Percentiles rank a stretch among this genome's conserved stretches.
Conservation (phyloP, 2,329 filamentous ascomycete species). For the Ploettnerulaceae sp. region DNA sequence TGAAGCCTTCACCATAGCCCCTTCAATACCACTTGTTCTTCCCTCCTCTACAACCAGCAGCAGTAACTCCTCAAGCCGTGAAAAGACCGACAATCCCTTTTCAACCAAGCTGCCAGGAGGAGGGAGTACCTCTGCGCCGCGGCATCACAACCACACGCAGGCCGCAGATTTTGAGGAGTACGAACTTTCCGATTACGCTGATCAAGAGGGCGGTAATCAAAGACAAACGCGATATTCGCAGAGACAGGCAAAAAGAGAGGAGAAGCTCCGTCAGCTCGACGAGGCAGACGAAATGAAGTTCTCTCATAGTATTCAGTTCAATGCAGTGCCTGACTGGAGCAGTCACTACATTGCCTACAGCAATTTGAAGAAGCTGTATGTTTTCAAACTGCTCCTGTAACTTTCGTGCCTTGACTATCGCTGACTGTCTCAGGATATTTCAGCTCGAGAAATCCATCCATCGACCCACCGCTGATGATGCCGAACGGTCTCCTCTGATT, state of each 20-base stretch:
- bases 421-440: constrained; percentile 90
- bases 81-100: constrained; percentile 12
- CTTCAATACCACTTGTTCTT: constrained; percentile 11
- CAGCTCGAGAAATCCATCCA: constrained; percentile 82
- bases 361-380: constrained; percentile 96
- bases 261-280: constrained; percentile 67
- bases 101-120: constrained; percentile 25
- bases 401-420: background rate
- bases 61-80: constrained; percentile 2
- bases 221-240: constrained; percentile 8
- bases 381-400: constrained; percentile 18
- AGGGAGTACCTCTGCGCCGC: constrained; percentile 17
- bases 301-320: constrained; percentile 98
- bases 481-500: constrained; percentile 83
- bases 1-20: constrained; percentile 25
- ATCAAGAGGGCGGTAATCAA: constrained; percentile 14
- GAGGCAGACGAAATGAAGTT: constrained; percentile 94
- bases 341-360: constrained; percentile 97
- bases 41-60: constrained; percentile 25
- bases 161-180: constrained; percentile 25
- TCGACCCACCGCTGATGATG: constrained; percentile 58
- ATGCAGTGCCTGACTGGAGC: constrained; percentile 99
- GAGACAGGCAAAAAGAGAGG: constrained; percentile 42
- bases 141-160: constrained; percentile 6
- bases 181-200: constrained; percentile 31